Evolutionary conservation across 495 filamentous ascomycete genomes (phyloP), one percentile per base, ranked within the genome.

Genomic region (Rhizodiscina lignyota): DNA sequence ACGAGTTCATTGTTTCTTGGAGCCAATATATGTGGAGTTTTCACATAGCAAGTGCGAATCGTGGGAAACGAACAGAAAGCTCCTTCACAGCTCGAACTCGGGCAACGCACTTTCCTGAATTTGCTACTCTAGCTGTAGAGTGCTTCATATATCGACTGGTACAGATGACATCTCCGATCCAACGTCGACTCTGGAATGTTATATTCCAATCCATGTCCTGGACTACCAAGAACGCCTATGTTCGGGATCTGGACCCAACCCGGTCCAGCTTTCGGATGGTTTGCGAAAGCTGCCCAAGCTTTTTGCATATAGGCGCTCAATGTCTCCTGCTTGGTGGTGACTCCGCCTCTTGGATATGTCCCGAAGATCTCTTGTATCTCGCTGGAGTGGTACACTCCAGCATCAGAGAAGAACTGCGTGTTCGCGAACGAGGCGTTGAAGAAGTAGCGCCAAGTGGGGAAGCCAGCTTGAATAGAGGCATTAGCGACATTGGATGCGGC

Each of bases 371-470:
- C 23, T 18, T 38, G 24, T 22, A 51, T 45, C 34, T 53, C 50
- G 24, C 27, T 35, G 1, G 38, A 19, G 36, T 53, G 50, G 20
- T 39, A 53, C 0, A 43, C 50, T 18, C 44, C 48, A 2, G 39
- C 17, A 4, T 34, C 35, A 4, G 41, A 39, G 32, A 46, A 51
- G 5, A 18, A 8, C 16, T 48, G 39, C 18, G 36, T 37, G 29
- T 53, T 53, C 4, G 41, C 35, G 34, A 53, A 53, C 13, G 44
- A 43, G 26, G 48, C 50, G 31, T 51, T 49, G 43, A 40, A 49
- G 21, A 38, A 41, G 32, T 41, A 51, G 11, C 50, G 35, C 48
- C 48, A 53, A 24, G 30, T 32, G 6, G 30, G 30, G 30, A 8
- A 32, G 8, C 30, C 30, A 6, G 30, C 8, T 6, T 18, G 8